Evolutionary conservation across 2,329 filamentous ascomycete species (phyloP), one percentile per base, ranked within the genome.

Genomic region (Apiospora aurea): DNA sequence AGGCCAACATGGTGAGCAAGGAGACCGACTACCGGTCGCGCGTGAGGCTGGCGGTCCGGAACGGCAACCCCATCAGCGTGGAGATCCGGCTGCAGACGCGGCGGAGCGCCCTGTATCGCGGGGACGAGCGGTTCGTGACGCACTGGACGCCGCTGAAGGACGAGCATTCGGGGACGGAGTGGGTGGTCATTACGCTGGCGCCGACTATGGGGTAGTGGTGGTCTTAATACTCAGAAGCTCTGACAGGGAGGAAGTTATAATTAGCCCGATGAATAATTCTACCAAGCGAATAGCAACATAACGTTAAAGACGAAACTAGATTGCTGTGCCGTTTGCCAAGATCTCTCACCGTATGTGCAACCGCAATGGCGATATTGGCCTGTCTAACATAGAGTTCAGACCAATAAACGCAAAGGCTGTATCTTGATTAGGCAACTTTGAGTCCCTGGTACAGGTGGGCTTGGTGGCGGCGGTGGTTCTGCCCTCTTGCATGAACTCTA

Each of bases 21-120:
- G 74, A 78, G 73, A 72, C 72, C 18, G 77, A 78, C 49, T 77
- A 75, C 72, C 77, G 76, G 69, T n/a, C 67, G 3, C 72, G 75
- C 16, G 76, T 79, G 1, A 73, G 76, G 0, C 29, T 5, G 4
- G 72, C 72, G 4, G 26, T 70, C 1, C 70, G 72, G 2, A 75
- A 74, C 44, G 82, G 82, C 69, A 76, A 75, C 34, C 82, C 83
- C 10, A 75, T 80, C 67, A 78, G 77, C 29, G 73, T 77, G 2
- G 75, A 78, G 66, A 57, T 79, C 34, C 77, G 77, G 2, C 72
- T 79, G 21, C 77, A 78, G 73, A 79, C 77, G 11, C 72, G 74
- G 21, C 74, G 77, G 24, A 78, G 75, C 43, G 77, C 77, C 11
- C 38, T 75, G 10, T 79, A 79, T 51, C 74, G 77, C 34, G 76